Percentiles rank a stretch among this genome's conserved stretches.
phyloP scores from a whole-genome alignment of 495 filamentous ascomycete genomes.

The Podospora pseudocomata region DNA sequence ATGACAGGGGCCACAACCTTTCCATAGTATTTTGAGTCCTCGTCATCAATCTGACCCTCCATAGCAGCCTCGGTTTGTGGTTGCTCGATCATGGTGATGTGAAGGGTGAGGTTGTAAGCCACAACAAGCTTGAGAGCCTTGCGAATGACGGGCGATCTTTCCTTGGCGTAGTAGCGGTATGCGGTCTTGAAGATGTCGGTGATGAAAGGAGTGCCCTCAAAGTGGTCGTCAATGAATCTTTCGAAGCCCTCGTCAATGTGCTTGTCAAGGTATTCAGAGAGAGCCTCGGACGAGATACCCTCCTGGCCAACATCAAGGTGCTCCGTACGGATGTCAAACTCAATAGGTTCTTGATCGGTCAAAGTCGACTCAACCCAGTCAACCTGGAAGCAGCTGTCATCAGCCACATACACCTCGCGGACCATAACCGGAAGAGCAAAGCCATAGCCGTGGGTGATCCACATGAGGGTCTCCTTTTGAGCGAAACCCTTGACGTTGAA shows the following conservation, averaged over 20 bases:
- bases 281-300: constrained; percentile 67
- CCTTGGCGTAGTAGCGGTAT: constrained; percentile 80
- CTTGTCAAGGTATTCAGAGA: constrained; percentile 86
- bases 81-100: constrained; percentile 88
- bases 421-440: constrained; percentile 83
- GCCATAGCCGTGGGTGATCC: constrained; percentile 87
- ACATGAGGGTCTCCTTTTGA: constrained; percentile 69
- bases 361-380: constrained; percentile 83
- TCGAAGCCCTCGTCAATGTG: constrained; percentile 88
- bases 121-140: constrained; percentile 89
- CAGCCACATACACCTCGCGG: constrained; percentile 83
- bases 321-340: constrained; percentile 80
- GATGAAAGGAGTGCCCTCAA: constrained; percentile 87
- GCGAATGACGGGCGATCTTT: constrained; percentile 76
- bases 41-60: constrained; percentile 73
- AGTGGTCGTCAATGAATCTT: constrained; percentile 88
- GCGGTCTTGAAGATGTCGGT: constrained; percentile 93
- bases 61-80: constrained; percentile 73
- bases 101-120: constrained; percentile 87
- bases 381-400: constrained; percentile 86
- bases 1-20: constrained; percentile 89
- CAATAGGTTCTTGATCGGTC: constrained; percentile 59
- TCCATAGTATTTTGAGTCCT: constrained; percentile 74
- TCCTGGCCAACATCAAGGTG: constrained; percentile 79
- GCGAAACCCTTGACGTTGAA: constrained; percentile 93